Evolutionary conservation across 345 rosid genomes (phyloP), one percentile per base, ranked within the genome.

Genomic region (Eucalyptus tenuipes): DNA sequence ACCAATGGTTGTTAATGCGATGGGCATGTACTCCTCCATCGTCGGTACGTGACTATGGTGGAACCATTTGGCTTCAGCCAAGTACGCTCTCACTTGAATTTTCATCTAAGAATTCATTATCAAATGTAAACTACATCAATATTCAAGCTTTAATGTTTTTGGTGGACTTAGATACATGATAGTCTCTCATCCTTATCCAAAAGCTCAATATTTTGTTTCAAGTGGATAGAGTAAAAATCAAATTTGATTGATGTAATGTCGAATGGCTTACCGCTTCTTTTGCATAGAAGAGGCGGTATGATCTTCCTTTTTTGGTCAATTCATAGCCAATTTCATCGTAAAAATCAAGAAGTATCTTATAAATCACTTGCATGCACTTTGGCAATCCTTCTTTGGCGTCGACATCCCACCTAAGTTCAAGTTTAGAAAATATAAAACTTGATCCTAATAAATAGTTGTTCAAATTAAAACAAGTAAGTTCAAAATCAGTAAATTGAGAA

Each of bases 21-120:
- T 40, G n/a, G 88, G 57, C 44, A 90, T 55, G 44, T 92, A 92
- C 75, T 90, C 92, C n/a, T 92, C 89, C 25, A 90, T 31, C 4
- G 91, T 88, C 37, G 93, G 93, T 37, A 50, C 59, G 50, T 90
- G 85, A 3, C 50, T 52, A 52, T 91, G 24, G 50, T 89, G 61
- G 86, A 89, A 71, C 88, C 86, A 89, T 25, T 37, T 89, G 13
- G 88, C 89, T 79, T 90, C 89, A 4, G 33, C 53, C n/a, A 87
- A 85, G 75, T 66, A 86, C 16, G 22, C 44, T 42, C 50, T 27
- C 37, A 37, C 86, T 66, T 31, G 25, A 16, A 31, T 15, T 71
- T 89, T 89, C 86, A 57, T 64, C 90, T 82, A 13, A 22, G 45
- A 86, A 27, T n/a, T 47, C 87, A 48, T 49, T 25, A 85, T 49